These are phyloP conservation scores for Colletotrichum sp. DNA, from an alignment of 2,329 filamentous ascomycete genomes.

Conservation along the genomic window DNA sequence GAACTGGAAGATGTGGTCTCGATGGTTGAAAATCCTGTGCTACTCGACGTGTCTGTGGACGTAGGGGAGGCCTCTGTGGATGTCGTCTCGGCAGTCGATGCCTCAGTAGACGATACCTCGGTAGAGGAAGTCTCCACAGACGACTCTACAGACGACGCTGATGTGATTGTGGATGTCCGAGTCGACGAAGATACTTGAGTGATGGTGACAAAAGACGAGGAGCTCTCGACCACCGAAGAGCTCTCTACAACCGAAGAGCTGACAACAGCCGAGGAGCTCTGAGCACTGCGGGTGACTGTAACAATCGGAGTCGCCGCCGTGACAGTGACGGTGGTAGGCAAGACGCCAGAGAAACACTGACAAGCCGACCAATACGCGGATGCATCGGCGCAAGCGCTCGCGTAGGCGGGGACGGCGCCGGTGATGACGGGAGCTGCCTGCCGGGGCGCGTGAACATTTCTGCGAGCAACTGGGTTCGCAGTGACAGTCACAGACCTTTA, in stretches of 20 bases:
- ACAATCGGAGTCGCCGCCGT: conserved; percentile 9
- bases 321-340: conserved; percentile 18
- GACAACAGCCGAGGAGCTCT: background rate
- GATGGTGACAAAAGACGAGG: background rate
- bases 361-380: conserved; percentile 24
- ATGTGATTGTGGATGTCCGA: background rate
- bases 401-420: conserved; percentile 17
- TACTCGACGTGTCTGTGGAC: background rate
- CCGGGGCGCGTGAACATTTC: conserved; percentile 4
- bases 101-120: background rate
- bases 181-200: background rate
- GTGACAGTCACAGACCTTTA: background rate
- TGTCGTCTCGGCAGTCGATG: background rate
- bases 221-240: background rate
- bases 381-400: conserved; percentile 17
- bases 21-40: background rate
- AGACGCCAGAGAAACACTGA: conserved; percentile 23
- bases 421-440: background rate
- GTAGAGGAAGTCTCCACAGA: background rate
- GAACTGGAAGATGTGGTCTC: background rate
- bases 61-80: too few species aligned
- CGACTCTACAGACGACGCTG: background rate
- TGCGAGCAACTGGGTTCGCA: background rate
- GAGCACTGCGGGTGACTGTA: background rate
- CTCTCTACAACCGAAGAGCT: background rate